Conservation (phyloP, 305 asterid species). For the Fraxinus nigra region DNA sequence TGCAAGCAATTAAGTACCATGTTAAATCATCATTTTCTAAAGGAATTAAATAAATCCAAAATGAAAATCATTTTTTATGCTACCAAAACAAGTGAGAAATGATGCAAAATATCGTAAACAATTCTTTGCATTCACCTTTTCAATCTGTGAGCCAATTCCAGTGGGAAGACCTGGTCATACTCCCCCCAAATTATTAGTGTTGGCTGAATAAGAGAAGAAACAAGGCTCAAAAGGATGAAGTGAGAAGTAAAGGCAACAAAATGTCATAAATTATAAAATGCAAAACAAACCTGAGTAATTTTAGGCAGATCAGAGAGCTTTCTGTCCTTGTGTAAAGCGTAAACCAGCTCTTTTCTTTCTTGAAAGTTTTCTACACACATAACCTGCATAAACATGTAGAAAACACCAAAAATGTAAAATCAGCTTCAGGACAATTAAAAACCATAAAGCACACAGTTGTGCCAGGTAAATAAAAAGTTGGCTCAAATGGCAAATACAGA, state of each 20-base stretch:
- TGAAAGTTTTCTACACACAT: constrained; percentile 69
- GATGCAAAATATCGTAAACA: neutral
- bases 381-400: constrained; percentile 35
- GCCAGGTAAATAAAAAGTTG: neutral
- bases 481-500: neutral
- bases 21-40: neutral
- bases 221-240: neutral
- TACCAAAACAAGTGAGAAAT: neutral
- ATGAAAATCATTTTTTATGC: neutral
- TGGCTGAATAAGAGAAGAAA: constrained; percentile 38
- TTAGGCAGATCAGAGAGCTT: constrained; percentile 66
- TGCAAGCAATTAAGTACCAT: neutral
- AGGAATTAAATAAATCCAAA: neutral
- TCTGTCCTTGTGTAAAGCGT: constrained; percentile 59
- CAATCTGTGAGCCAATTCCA: constrained; percentile 64
- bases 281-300: constrained; percentile 54
- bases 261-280: neutral
- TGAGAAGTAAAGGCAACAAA: constrained; percentile 2
- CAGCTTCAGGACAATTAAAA: neutral
- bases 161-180: constrained; percentile 63
- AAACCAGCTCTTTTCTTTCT: constrained; percentile 65
- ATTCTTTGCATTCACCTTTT: constrained; percentile 37
- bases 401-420: neutral
- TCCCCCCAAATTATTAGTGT: constrained; percentile 76
- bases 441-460: neutral